These are phyloP conservation scores for Leishmania gerbilli DNA, from an alignment of 208 protist species.

Conservation along the genomic window DNA sequence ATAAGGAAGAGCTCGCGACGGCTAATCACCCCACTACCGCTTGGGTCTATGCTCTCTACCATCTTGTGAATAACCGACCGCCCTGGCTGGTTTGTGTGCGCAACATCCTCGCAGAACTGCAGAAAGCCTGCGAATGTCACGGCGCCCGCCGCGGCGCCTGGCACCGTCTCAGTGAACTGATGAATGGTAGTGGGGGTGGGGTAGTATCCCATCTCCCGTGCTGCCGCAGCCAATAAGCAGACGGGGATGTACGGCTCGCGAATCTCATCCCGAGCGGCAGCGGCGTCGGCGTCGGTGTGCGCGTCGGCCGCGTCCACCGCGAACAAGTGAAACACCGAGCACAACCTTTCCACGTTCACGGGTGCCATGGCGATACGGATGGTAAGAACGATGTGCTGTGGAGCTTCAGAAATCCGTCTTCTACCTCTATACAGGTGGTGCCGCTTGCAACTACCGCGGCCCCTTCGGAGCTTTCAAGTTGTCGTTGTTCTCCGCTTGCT, in stretches of 20 bases:
- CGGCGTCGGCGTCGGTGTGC: not conserved
- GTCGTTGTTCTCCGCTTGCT: not conserved
- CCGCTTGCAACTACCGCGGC: not conserved
- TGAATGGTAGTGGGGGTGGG: slow-evolving; percentile 33
- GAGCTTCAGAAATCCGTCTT: not conserved
- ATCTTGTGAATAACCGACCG: slow-evolving; percentile 22
- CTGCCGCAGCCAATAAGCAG: slow-evolving; percentile 32
- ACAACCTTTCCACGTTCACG: slow-evolving; percentile 28
- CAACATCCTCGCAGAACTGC: slow-evolving; percentile 55
- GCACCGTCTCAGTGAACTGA: slow-evolving; percentile 28
- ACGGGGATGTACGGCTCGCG: slow-evolving; percentile 52
- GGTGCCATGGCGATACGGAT: slow-evolving; percentile 16
- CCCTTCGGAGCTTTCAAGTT: not conserved
- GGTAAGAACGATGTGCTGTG: too few species aligned
- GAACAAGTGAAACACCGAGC: slow-evolving; percentile 29
- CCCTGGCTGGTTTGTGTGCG: slow-evolving; percentile 19
- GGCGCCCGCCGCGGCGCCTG: slow-evolving; percentile 21
- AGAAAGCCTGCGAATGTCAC: slow-evolving; percentile 55
- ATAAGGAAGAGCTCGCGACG: slow-evolving; percentile 44
- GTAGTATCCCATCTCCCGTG: slow-evolving; percentile 65
- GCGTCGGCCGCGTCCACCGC: slow-evolving; percentile 7
- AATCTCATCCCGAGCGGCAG: not conserved
- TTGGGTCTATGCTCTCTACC: slow-evolving; percentile 20
- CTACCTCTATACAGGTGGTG: not conserved
- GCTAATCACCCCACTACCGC: slow-evolving; percentile 36